These are phyloP conservation scores for Tylopilus plumbeoviolaceoides DNA, from an alignment of 768 basidiomycete species.

Conservation along the genomic window DNA sequence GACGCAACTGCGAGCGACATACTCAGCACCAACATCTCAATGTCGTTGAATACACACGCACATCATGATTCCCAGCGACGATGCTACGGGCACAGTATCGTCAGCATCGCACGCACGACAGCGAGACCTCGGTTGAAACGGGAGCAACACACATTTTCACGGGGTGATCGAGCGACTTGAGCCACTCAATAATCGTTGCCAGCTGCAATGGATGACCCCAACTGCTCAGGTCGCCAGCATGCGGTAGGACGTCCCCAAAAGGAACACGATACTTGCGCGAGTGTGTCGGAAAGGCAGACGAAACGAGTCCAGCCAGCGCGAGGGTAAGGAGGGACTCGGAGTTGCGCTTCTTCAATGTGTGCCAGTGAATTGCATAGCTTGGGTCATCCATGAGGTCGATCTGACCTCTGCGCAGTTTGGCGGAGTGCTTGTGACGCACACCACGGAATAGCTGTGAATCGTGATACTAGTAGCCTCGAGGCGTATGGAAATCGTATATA, in stretches of 20 bases:
- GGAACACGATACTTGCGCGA: slow-evolving; percentile 44
- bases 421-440: background rate
- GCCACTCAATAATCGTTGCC: slow-evolving; percentile 51
- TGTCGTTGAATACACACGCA: slow-evolving; percentile 20
- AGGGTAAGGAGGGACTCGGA: slow-evolving; percentile 30
- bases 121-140: background rate
- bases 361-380: slow-evolving; percentile 14
- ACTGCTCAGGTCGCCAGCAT: slow-evolving; percentile 61
- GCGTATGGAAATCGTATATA: background rate
- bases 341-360: slow-evolving; percentile 11
- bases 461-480: background rate
- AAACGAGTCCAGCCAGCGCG: slow-evolving; percentile 33
- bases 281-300: slow-evolving; percentile 34
- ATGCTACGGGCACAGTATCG: slow-evolving; percentile 35
- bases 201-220: slow-evolving; percentile 47
- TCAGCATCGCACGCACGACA: background rate
- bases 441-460: slow-evolving; percentile 5
- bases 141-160: slow-evolving; percentile 49
- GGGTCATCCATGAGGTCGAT: slow-evolving; percentile 6
- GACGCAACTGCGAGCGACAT: slow-evolving; percentile 18
- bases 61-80: slow-evolving; percentile 69
- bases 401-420: background rate
- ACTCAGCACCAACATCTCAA: background rate
- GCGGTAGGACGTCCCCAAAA: slow-evolving; percentile 60
- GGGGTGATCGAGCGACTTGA: slow-evolving; percentile 51